Conservation (phyloP, 1,139 yeast species). For the Suzukiozyma palmioleophila region DNA sequence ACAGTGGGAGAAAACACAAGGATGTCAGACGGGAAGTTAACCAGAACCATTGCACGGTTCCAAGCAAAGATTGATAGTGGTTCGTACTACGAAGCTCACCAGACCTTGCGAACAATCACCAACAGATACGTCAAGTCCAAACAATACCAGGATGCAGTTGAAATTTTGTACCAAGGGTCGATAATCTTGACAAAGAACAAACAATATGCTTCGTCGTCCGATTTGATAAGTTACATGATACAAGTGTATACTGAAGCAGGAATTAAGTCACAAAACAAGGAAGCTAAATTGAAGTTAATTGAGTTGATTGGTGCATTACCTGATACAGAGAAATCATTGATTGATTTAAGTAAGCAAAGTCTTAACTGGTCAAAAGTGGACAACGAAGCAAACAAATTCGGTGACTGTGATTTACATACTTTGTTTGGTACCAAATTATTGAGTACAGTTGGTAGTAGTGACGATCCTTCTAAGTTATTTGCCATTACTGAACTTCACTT, state of each 20-base stretch:
- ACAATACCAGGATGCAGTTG: slow-evolving; percentile 67
- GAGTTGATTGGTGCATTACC: slow-evolving; percentile 43
- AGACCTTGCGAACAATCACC: slow-evolving; percentile 82
- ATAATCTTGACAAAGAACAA: slow-evolving; percentile 60
- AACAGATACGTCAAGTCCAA: slow-evolving; percentile 73
- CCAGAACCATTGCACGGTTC: slow-evolving; percentile 60
- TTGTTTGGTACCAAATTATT: slow-evolving; percentile 67
- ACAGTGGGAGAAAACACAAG: background rate
- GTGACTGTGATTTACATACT: slow-evolving; percentile 74
- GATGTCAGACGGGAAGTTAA: slow-evolving; percentile 43
- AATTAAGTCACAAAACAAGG: slow-evolving; percentile 31
- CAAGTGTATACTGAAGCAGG: slow-evolving; percentile 58
- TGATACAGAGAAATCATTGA: slow-evolving; percentile 54
- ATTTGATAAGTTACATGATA: slow-evolving; percentile 68
- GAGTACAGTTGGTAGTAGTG: slow-evolving; percentile 22
- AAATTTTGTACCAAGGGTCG: slow-evolving; percentile 67
- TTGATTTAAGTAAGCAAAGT: slow-evolving; percentile 60
- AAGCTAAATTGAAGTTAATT: slow-evolving; percentile 34
- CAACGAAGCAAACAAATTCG: slow-evolving; percentile 43
- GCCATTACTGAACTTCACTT: slow-evolving; percentile 52
- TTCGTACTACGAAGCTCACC: slow-evolving; percentile 92
- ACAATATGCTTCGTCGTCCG: slow-evolving; percentile 79
- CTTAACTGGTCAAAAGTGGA: slow-evolving; percentile 61
- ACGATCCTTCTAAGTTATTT: slow-evolving; percentile 30
- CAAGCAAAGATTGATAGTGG: slow-evolving; percentile 67